Percentiles rank a stretch among this genome's conserved stretches.
Evolutionary conservation across 176 grass and related monocot species (phyloP).

Genomic region (Pontederia paniculata): DNA sequence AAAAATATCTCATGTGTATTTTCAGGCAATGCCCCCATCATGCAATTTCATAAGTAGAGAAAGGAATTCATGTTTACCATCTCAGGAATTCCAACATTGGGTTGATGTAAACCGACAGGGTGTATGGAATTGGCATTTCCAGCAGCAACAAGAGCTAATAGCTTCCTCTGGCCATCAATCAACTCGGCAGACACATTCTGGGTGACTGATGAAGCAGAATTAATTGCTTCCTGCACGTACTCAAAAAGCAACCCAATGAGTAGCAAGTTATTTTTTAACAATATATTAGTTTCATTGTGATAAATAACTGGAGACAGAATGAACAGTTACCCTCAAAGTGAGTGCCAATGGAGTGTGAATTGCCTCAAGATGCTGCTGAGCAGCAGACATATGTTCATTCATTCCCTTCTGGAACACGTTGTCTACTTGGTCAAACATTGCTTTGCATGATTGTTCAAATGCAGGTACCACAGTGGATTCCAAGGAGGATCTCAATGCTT

Average conservation of each 20-base stretch:
- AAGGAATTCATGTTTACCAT: slow-evolving; percentile 24
- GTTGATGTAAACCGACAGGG: slow-evolving; percentile 35
- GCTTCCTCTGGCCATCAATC: slow-evolving; percentile 67
- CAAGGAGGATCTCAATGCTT: slow-evolving; percentile 53
- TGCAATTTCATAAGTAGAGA: not conserved
- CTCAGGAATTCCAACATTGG: slow-evolving; percentile 48
- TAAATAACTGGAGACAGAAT: no score
- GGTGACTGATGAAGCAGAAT: slow-evolving; percentile 59
- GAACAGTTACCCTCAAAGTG: slow-evolving; percentile 53
- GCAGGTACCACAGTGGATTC: slow-evolving; percentile 74
- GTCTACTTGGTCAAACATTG: slow-evolving; percentile 83
- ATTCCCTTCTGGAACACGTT: slow-evolving; percentile 80
- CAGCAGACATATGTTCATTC: slow-evolving; percentile 56
- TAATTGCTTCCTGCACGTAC: slow-evolving; percentile 63
- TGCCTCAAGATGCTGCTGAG: slow-evolving; percentile 60
- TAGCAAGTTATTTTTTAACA: not conserved
- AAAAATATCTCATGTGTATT: not conserved
- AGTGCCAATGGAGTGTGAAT: slow-evolving; percentile 67
- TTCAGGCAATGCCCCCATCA: not conserved
- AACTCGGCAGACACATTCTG: slow-evolving; percentile 64
- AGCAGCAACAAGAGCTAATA: slow-evolving; percentile 54
- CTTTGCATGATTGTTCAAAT: slow-evolving; percentile 84
- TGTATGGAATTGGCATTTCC: slow-evolving; percentile 33
- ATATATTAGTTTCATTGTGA: no score
- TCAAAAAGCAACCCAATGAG: slow-evolving; percentile 13